A percentile compares a stretch with the other conserved stretches of the same genome.
phyloP scores from a whole-genome alignment of 2,329 filamentous ascomycete genomes.

The Pseudogymnoascus sp. region DNA sequence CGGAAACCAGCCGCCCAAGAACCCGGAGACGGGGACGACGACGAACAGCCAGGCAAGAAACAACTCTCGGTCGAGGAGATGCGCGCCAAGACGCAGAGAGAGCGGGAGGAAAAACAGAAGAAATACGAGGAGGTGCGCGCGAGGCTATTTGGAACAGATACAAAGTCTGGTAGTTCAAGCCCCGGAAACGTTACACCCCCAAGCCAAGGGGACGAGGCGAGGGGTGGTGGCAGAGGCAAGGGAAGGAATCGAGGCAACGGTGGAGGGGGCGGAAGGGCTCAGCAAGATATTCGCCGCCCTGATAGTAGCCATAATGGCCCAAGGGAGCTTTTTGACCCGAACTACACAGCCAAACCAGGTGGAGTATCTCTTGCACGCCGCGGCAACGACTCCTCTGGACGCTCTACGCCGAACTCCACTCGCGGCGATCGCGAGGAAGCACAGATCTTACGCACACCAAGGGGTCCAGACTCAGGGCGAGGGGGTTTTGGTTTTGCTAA shows the following conservation, averaged over 20 bases:
- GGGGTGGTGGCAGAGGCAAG: slow-evolving; percentile 43
- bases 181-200: slow-evolving; percentile 57
- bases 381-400: slow-evolving; percentile 35
- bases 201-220: slow-evolving; percentile 38
- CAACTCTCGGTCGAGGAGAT: slow-evolving; percentile 69
- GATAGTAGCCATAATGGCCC: slow-evolving; percentile 30
- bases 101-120: slow-evolving; percentile 81
- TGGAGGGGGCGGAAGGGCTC: slow-evolving; percentile 31
- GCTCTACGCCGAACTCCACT: slow-evolving; percentile 34
- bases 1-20: slow-evolving; percentile 60
- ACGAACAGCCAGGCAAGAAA: slow-evolving; percentile 50
- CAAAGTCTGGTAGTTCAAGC: slow-evolving; percentile 51
- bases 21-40: slow-evolving; percentile 57
- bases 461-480: slow-evolving; percentile 68
- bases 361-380: slow-evolving; percentile 37
- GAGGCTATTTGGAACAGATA: slow-evolving; percentile 65
- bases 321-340: slow-evolving; percentile 71
- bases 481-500: slow-evolving; percentile 70
- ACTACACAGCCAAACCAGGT: slow-evolving; percentile 57
- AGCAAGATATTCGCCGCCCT: slow-evolving; percentile 26
- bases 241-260: slow-evolving; percentile 37
- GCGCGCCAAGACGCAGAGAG: slow-evolving; percentile 66
- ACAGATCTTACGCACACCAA: slow-evolving; percentile 64
- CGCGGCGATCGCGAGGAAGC: slow-evolving; percentile 43
- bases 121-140: slow-evolving; percentile 85